These are phyloP conservation scores for Arxiozyma slooffiae DNA, from an alignment of 1,139 yeast species.

Conservation along the genomic window DNA sequence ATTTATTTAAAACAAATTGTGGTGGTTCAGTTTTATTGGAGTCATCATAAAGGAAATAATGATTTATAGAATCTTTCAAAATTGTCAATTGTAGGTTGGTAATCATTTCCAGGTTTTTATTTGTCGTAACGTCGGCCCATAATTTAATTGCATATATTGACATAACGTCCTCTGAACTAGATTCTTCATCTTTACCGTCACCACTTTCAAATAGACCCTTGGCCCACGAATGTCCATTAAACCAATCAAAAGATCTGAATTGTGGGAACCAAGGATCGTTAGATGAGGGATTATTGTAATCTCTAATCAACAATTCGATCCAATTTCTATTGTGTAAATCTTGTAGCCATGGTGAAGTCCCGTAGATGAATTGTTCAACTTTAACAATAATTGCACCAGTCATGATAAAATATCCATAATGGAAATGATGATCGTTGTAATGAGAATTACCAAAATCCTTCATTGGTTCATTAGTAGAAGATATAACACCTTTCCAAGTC, in stretches of 20 bases:
- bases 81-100: constrained; percentile 56
- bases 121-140: constrained; percentile 55
- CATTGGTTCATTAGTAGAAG: constrained; percentile 42
- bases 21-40: constrained; percentile 45
- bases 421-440: constrained; percentile 77
- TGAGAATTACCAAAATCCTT: constrained; percentile 68
- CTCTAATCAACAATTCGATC: constrained; percentile 55
- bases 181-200: constrained; percentile 74
- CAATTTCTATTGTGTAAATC: constrained; percentile 40
- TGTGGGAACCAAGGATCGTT: constrained; percentile 58
- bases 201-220: constrained; percentile 64
- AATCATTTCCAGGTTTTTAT: constrained; percentile 43
- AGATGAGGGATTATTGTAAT: constrained; percentile 56
- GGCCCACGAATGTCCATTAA: constrained; percentile 74
- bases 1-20: constrained; percentile 51
- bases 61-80: constrained; percentile 47
- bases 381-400: constrained; percentile 57
- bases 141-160: constrained; percentile 61
- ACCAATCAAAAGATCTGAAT: constrained; percentile 70
- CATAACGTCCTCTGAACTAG: constrained; percentile 68
- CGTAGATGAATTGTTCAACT: constrained; percentile 38
- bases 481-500: constrained; percentile 65
- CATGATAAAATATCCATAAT: constrained; percentile 67
- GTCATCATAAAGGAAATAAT: constrained; percentile 48
- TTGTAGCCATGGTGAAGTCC: constrained; percentile 41